A percentile compares a stretch with the other conserved stretches of the same genome.
phyloP scores from a whole-genome alignment of 2,329 filamentous ascomycete genomes.

The Ramularia endophylla region DNA sequence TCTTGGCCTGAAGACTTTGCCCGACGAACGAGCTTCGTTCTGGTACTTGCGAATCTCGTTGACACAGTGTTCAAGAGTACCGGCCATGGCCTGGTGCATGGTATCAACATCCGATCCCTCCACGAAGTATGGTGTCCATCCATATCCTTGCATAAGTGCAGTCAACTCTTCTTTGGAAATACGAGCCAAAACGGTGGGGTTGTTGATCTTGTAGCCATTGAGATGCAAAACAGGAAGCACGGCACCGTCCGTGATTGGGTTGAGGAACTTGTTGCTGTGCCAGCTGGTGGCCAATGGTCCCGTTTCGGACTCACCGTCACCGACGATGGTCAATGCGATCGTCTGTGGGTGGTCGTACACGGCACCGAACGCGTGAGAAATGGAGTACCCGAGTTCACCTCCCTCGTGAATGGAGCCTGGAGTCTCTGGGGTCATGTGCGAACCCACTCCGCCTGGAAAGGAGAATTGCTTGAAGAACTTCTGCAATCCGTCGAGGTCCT shows the following conservation, averaged over 20 bases:
- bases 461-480: constrained; percentile 80
- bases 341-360: constrained; percentile 71
- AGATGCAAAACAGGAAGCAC: constrained; percentile 72
- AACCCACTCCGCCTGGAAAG: constrained; percentile 72
- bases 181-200: constrained; percentile 66
- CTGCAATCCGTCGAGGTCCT: constrained; percentile 62
- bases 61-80: constrained; percentile 67
- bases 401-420: constrained; percentile 69
- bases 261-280: constrained; percentile 79
- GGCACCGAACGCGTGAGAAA: constrained; percentile 71
- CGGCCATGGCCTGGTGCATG: constrained; percentile 80
- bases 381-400: constrained; percentile 74
- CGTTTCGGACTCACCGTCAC: constrained; percentile 76
- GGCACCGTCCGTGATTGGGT: constrained; percentile 70
- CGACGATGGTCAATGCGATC: constrained; percentile 71
- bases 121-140: constrained; percentile 75
- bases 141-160: constrained; percentile 65
- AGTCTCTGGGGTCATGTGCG: constrained; percentile 72
- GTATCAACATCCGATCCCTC: constrained; percentile 66
- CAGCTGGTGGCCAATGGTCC: constrained; percentile 72
- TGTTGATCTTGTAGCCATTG: constrained; percentile 83
- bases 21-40: constrained; percentile 64
- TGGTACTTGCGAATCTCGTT: constrained; percentile 63
- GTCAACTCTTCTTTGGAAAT: constrained; percentile 69
- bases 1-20: constrained; percentile 61